These are phyloP conservation scores for Colletotrichum sp. DNA, from an alignment of 2,329 filamentous ascomycete species.

Conservation along the genomic window DNA sequence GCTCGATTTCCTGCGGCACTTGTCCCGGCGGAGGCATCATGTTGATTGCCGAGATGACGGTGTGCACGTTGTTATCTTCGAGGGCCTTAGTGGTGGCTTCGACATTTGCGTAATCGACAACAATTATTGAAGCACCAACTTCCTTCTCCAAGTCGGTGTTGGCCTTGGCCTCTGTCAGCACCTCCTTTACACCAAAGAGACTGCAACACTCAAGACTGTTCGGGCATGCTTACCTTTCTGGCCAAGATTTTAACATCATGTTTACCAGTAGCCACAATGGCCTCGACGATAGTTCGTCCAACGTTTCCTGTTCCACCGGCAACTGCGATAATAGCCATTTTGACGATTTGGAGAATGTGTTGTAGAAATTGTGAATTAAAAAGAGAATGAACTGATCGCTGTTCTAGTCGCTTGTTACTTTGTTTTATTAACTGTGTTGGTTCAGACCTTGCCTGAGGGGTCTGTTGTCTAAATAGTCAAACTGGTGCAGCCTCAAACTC, in stretches of 20 bases:
- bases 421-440: background rate
- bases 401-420: background rate
- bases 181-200: background rate
- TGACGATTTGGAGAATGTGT: background rate
- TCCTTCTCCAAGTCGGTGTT: constrained; percentile 23
- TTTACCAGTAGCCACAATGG: constrained; percentile 35
- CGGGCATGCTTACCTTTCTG: constrained; percentile 37
- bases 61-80: constrained; percentile 44
- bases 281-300: constrained; percentile 51
- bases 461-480: background rate
- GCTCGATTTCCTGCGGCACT: constrained; percentile 39
- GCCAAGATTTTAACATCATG: constrained; percentile 45
- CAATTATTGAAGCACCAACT: constrained; percentile 28
- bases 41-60: constrained; percentile 46
- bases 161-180: constrained; percentile 1
- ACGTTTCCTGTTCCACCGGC: constrained; percentile 52
- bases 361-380: background rate
- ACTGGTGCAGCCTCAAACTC: background rate
- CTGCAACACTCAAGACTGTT: background rate
- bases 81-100: constrained; percentile 26
- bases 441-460: background rate
- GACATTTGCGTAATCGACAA: constrained; percentile 32
- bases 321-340: constrained; percentile 41
- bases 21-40: constrained; percentile 31
- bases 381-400: background rate